Base-by-base conservation (phyloP, 1,284 basidiomycete genomes). In the Fistulinella staudtii region DNA sequence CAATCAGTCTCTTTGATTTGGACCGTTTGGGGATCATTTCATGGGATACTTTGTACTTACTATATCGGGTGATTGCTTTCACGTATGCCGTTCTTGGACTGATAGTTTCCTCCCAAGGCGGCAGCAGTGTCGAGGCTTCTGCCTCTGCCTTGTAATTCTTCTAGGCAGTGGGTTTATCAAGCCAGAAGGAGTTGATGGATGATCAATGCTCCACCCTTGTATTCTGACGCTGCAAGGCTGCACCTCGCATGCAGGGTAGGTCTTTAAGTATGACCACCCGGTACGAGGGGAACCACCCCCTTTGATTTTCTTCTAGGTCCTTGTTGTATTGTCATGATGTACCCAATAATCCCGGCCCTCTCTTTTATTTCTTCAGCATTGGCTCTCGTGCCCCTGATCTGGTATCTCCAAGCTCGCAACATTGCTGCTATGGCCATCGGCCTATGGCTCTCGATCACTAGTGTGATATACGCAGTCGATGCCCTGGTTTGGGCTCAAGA, bases 301-400 rank as follows among this genome's bases (percentile, higher is more conserved):
- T 36, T 50, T 51, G 43, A 20, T 40, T 53, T 34, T 25, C 24
- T 48, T 50, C 39, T 24, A n/a, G 23, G 33, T 30, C 40, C 39
- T 40, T 36, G 25, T 34, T 49, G 31, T 46, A 27, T 44, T 30
- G n/a, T 42, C 33, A 30, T 20, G 43, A 82, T 82, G 79, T 67
- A 68, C 42, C 53, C 67, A 42, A 72, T 72, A 56, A 61, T 77
- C 34, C 63, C 72, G 22, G 63, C 61, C 15, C 50, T 80, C 25
- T 78, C 80, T 11, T 72, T 82, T 55, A 50, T 77, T 36, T 75
- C 70, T 49, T 61, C 66, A 14, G 55, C 56, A 22, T 54, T 80
- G 20, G 61, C 78, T 35, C 52, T 68, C 10, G 49, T 63, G 14
- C 63, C 71, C 28, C 47, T 67, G 39, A 63, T 67, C 23, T 65